phyloP scores from a whole-genome alignment of 2,329 filamentous ascomycete species.

The Fusarium pseudograminearum region DNA sequence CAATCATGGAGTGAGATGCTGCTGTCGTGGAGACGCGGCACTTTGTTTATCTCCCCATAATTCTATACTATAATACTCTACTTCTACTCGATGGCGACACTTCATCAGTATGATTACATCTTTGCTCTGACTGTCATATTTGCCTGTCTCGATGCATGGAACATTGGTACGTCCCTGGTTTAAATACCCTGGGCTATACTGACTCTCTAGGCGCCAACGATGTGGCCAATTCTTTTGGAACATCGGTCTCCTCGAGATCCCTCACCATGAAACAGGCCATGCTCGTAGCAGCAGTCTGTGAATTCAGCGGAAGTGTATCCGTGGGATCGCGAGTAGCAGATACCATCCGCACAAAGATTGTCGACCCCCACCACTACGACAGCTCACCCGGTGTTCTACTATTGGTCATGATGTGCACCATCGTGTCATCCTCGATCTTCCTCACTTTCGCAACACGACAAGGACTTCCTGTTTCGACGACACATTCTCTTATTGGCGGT shows the following conservation, averaged over 20 bases:
- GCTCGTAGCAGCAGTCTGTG: constrained; percentile 68
- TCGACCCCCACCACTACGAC: constrained; percentile 61
- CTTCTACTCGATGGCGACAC: constrained; percentile 48
- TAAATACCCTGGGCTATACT: background rate
- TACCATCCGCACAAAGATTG: constrained; percentile 68
- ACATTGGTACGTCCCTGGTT: constrained; percentile 60
- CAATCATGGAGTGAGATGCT: constrained; percentile 39
- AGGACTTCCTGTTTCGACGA: constrained; percentile 66
- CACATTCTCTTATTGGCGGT: constrained; percentile 63
- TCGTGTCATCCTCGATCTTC: constrained; percentile 64
- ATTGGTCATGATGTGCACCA: constrained; percentile 66
- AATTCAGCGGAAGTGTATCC: constrained; percentile 70
- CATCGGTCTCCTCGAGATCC: constrained; percentile 77
- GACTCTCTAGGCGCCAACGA: constrained; percentile 65
- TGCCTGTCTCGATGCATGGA: constrained; percentile 69
- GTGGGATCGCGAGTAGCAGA: constrained; percentile 71
- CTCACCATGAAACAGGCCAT: constrained; percentile 71
- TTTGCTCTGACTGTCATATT: constrained; percentile 68
- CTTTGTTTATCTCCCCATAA: background rate
- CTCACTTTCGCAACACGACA: constrained; percentile 64
- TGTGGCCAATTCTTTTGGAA: constrained; percentile 82
- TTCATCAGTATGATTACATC: constrained; percentile 66
- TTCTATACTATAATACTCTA: background rate
- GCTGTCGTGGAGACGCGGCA: constrained; percentile 35
- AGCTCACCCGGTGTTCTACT: constrained; percentile 67